A percentile compares a stretch with the other conserved stretches of the same genome.
These are phyloP conservation scores for Patellifolia procumbens DNA, from an alignment of 179 eudicot genomes.

Conservation along the genomic window DNA sequence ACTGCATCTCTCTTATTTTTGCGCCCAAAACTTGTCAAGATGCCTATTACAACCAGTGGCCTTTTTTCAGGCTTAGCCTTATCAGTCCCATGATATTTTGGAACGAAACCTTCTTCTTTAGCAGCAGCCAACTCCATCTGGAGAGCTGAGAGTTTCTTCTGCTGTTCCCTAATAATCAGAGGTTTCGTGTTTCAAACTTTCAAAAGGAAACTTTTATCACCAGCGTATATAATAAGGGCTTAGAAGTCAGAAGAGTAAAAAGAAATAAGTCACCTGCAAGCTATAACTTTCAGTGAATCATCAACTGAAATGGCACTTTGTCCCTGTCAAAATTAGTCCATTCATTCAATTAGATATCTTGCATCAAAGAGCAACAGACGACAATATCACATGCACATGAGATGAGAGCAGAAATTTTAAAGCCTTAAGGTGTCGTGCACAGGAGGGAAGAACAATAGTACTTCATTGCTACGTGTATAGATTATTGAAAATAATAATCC, in stretches of 20 bases:
- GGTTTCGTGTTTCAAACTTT: neutral
- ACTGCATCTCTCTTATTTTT: conserved; percentile 74
- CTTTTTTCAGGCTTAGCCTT: conserved; percentile 49
- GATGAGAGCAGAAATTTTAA: neutral
- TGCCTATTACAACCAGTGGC: conserved; percentile 61
- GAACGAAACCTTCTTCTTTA: conserved; percentile 59
- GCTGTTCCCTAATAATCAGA: conserved; percentile 57
- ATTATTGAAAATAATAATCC: too few species aligned
- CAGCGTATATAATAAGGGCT: neutral
- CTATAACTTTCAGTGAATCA: conserved; percentile 38
- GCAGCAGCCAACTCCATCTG: conserved; percentile 71
- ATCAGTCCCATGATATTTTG: conserved; percentile 41
- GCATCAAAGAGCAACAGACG: neutral
- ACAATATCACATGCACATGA: neutral
- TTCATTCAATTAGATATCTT: neutral
- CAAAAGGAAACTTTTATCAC: neutral
- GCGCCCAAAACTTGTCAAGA: conserved; percentile 69
- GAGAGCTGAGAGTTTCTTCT: conserved; percentile 60
- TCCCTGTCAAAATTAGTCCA: conserved; percentile 25
- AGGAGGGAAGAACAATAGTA: too few species aligned
- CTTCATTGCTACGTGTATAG: too few species aligned
- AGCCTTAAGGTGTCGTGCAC: neutral
- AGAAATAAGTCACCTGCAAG: conserved; percentile 30
- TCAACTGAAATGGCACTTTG: conserved; percentile 37
- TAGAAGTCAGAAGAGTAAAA: neutral